Conservation (phyloP, 2,329 filamentous ascomycete species). For the Sarocladium brachiariae region DNA sequence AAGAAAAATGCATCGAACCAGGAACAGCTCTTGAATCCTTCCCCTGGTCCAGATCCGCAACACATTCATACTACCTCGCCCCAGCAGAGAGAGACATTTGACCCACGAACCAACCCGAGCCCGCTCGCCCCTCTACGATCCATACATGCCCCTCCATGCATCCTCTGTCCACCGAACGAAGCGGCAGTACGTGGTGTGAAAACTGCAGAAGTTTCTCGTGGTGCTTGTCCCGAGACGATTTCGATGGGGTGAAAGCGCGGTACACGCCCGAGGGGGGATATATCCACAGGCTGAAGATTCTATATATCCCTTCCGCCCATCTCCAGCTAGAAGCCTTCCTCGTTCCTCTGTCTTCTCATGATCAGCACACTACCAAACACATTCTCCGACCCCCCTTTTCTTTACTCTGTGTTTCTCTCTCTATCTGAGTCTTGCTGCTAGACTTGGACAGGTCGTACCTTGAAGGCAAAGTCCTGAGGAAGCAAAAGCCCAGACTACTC, state of each 20-base stretch:
- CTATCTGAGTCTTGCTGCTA: background rate
- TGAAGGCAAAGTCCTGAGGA: conserved; percentile 1
- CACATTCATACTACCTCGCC: background rate
- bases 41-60: conserved; percentile 1
- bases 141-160: background rate
- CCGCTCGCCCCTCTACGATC: background rate
- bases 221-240: background rate
- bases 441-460: conserved; percentile 2
- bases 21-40: background rate
- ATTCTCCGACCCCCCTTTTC: background rate
- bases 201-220: background rate
- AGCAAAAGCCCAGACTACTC: background rate
- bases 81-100: conserved; percentile 4
- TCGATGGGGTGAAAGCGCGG: too few species aligned
- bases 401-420: background rate
- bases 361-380: background rate
- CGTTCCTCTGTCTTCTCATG: background rate
- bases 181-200: background rate
- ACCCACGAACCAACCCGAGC: conserved; percentile 1
- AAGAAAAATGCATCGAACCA: background rate
- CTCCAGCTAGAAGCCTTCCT: background rate
- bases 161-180: background rate
- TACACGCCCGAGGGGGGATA: too few species aligned
- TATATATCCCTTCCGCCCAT: conserved; percentile 7
- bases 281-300: conserved; percentile 3